These are phyloP conservation scores for Prosopis cineraria DNA, from an alignment of 306 rosid genomes.

Conservation along the genomic window DNA sequence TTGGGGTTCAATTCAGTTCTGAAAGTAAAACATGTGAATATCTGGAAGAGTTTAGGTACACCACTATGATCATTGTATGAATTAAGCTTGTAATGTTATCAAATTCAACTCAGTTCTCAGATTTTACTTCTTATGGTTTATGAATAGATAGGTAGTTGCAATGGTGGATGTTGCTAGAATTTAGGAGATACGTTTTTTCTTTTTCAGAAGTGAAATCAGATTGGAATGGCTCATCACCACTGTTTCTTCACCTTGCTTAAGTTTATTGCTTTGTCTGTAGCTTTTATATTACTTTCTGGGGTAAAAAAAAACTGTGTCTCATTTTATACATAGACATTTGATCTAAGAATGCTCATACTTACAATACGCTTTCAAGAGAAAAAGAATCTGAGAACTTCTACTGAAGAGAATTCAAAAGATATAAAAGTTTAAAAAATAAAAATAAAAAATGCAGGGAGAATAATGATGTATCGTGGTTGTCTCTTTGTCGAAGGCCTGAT, in stretches of 20 bases:
- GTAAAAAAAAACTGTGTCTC: conserved; percentile 23
- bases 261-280: conserved; percentile 31
- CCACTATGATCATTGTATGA: conserved; percentile 27
- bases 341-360: conserved; percentile 42
- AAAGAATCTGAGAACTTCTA: conserved; percentile 50
- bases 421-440: background rate
- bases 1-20: conserved; percentile 19
- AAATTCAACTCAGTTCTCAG: conserved; percentile 38
- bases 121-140: conserved; percentile 28
- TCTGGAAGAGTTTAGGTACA: conserved; percentile 35
- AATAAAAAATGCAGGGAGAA: conserved; percentile 36
- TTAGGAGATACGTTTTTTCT: background rate
- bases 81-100: conserved; percentile 16
- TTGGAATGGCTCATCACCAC: conserved; percentile 18
- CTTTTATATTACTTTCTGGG: conserved; percentile 26
- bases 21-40: conserved; percentile 34
- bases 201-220: background rate
- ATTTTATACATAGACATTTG: conserved; percentile 32
- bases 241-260: conserved; percentile 22
- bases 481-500: conserved; percentile 44
- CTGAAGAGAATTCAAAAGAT: conserved; percentile 42
- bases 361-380: conserved; percentile 46
- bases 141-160: conserved; percentile 12
- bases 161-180: conserved; percentile 12
- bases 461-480: conserved; percentile 40